Evolutionary conservation across 148 eudicot genomes (phyloP), one percentile per base, ranked within the genome.

Genomic region (Dianthus caryophyllus): DNA sequence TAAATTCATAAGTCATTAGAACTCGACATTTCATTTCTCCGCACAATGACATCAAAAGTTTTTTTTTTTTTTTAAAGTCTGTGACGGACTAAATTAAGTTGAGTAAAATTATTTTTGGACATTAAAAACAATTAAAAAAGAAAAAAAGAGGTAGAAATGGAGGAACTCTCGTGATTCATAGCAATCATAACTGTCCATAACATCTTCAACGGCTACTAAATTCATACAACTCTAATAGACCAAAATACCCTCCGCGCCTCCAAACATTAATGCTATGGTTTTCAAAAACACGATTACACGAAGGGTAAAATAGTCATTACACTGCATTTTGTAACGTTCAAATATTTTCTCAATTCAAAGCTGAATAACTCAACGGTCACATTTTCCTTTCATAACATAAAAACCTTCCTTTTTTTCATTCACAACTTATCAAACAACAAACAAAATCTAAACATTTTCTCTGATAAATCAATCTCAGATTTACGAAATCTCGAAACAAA

Each of bases 351-450:
- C n/a, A 41, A 27, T 15, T 7, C 33, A 64, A 41, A 71, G n/a
- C 18, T 57, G 2, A 54, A 53, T 0, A 29, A 11, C 24, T 15
- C 72, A 67, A 76, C 79, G 79, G 79, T 76, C 79, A 66, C 26
- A 63, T 76, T 51, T 33, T 76, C 64, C 39, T 51, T 61, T 5
- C 22, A 52, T 20, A 22, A 58, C 24, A 70, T 70, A 76, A 50
- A n/a, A 76, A 65, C 64, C 9, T 57, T 67, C 59, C 62, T 58
- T 20, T 58, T 20, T 39, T 54, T 29, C 52, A 41, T 20, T 14
- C 58, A 14, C 49, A 47, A 47, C 38, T n/a, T 46, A 33, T 33
- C 3, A 33, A 7, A 27, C 27, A 39, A 29, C 27, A 39, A 29
- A 36, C 65, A 18, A 43, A 62, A 13, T 62, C 38, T 33, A n/a